These are phyloP conservation scores for Boletus reticulatus DNA, from an alignment of 768 basidiomycete species.

Conservation along the genomic window DNA sequence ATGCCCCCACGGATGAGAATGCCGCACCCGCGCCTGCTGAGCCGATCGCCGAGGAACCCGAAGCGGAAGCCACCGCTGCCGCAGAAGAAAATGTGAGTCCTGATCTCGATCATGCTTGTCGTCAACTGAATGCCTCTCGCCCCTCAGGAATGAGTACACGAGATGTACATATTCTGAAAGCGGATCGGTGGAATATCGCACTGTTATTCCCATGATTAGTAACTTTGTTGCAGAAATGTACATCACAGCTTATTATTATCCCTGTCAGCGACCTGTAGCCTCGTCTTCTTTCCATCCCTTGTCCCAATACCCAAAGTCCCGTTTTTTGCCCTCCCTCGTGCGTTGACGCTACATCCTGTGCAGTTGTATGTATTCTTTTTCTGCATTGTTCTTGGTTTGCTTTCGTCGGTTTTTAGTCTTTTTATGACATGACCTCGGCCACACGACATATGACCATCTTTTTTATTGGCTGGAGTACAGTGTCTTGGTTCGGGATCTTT, in stretches of 20 bases:
- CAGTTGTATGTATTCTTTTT: constrained; percentile 17
- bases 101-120: neutral
- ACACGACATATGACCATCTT: constrained; percentile 9
- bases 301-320: constrained; percentile 18
- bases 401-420: constrained; percentile 11
- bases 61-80: constrained; percentile 41
- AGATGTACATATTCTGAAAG: constrained; percentile 12
- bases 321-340: neutral
- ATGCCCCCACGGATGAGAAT: constrained; percentile 37
- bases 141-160: constrained; percentile 19
- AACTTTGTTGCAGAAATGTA: constrained; percentile 30
- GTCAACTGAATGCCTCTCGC: neutral
- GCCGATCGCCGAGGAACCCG: constrained; percentile 58
- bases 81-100: constrained; percentile 31
- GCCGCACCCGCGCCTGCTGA: constrained; percentile 38
- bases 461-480: constrained; percentile 13
- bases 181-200: constrained; percentile 11
- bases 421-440: constrained; percentile 11
- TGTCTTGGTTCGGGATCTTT: constrained; percentile 8
- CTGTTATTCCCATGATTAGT: constrained; percentile 14
- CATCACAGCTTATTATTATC: constrained; percentile 35
- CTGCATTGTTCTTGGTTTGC: constrained; percentile 24
- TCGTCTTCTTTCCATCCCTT: constrained; percentile 2
- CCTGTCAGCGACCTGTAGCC: constrained; percentile 27
- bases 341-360: constrained; percentile 17